phyloP scores from a whole-genome alignment of 345 rosid genomes.

The Orychophragmus violaceus region DNA sequence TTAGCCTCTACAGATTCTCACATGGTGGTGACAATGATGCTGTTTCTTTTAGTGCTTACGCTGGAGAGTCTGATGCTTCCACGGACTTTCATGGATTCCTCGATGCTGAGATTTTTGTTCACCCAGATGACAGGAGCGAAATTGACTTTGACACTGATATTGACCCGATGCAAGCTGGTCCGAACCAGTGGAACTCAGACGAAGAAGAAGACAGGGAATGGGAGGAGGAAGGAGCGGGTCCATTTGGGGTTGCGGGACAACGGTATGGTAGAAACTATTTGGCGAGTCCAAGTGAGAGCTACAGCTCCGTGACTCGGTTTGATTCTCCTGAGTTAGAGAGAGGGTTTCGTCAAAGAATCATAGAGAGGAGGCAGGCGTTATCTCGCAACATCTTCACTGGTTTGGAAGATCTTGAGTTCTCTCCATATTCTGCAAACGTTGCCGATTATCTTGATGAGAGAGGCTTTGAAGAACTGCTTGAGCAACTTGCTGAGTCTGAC shows the following conservation, averaged over 20 bases:
- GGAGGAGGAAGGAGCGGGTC: slow-evolving; percentile 40
- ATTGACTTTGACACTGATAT: slow-evolving; percentile 72
- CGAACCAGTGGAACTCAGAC: slow-evolving; percentile 68
- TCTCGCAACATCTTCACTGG: slow-evolving; percentile 31
- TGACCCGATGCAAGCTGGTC: slow-evolving; percentile 90
- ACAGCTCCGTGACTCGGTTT: slow-evolving; percentile 30
- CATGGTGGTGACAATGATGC: slow-evolving; percentile 61
- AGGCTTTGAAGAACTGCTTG: slow-evolving; percentile 69
- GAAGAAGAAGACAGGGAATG: slow-evolving; percentile 46
- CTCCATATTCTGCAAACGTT: slow-evolving; percentile 36
- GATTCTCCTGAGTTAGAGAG: slow-evolving; percentile 42
- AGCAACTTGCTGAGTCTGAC: slow-evolving; percentile 66
- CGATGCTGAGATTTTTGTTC: slow-evolving; percentile 46
- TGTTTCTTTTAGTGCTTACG: slow-evolving; percentile 59
- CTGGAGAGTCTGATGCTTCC: slow-evolving; percentile 81
- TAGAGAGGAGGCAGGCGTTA: slow-evolving; percentile 40
- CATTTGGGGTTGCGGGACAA: slow-evolving; percentile 24
- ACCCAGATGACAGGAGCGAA: slow-evolving; percentile 45
- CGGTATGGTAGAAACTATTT: slow-evolving; percentile 25
- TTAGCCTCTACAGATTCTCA: slow-evolving; percentile 40
- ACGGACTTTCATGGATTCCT: slow-evolving; percentile 50
- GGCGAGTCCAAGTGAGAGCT: slow-evolving; percentile 46
- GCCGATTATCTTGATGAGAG: slow-evolving; percentile 59
- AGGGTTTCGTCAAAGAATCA: slow-evolving; percentile 31
- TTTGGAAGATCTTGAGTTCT: slow-evolving; percentile 41